Evolutionary conservation across 257 asterid species (phyloP).

Genomic region (Thymus quinquecostatus): DNA sequence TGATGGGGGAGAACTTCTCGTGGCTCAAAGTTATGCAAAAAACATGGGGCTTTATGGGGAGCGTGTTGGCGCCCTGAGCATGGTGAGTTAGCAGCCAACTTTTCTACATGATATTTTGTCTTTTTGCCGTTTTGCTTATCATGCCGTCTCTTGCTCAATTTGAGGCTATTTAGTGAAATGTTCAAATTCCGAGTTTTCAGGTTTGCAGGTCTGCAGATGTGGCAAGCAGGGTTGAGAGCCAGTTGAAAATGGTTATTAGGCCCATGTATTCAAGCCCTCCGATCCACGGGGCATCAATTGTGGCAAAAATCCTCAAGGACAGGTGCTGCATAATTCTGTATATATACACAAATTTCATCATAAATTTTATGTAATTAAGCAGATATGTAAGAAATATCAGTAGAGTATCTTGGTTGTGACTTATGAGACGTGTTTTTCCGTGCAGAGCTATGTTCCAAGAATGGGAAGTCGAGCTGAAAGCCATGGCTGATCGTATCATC

Average conservation of each 20-base stretch:
- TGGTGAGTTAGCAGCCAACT: slow-evolving; percentile 55
- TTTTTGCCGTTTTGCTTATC: background rate
- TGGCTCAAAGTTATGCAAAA: slow-evolving; percentile 98
- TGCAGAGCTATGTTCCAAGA: slow-evolving; percentile 78
- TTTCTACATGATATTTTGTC: background rate
- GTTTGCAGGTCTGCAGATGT: slow-evolving; percentile 83
- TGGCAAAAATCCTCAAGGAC: slow-evolving; percentile 90
- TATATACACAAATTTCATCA: background rate
- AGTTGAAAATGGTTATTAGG: slow-evolving; percentile 89
- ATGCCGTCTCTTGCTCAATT: background rate
- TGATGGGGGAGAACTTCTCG: slow-evolving; percentile 93
- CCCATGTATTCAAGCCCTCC: slow-evolving; percentile 99
- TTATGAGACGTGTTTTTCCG: slow-evolving; percentile 19
- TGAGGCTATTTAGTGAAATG: slow-evolving; percentile 7
- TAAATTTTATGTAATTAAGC: slow-evolving; percentile 6
- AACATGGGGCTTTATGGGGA: slow-evolving; percentile 99
- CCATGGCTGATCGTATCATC: slow-evolving; percentile 98
- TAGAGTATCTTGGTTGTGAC: background rate
- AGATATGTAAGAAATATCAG: slow-evolving; percentile 7
- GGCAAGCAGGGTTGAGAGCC: slow-evolving; percentile 96
- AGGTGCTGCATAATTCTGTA: slow-evolving; percentile 47
- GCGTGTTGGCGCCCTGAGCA: slow-evolving; percentile 98
- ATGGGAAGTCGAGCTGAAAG: slow-evolving; percentile 95
- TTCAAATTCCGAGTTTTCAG: slow-evolving; percentile 45
- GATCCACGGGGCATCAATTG: slow-evolving; percentile 94